phyloP scores from a whole-genome alignment of 2,329 filamentous ascomycete genomes.

The Aspergillus melleus region DNA sequence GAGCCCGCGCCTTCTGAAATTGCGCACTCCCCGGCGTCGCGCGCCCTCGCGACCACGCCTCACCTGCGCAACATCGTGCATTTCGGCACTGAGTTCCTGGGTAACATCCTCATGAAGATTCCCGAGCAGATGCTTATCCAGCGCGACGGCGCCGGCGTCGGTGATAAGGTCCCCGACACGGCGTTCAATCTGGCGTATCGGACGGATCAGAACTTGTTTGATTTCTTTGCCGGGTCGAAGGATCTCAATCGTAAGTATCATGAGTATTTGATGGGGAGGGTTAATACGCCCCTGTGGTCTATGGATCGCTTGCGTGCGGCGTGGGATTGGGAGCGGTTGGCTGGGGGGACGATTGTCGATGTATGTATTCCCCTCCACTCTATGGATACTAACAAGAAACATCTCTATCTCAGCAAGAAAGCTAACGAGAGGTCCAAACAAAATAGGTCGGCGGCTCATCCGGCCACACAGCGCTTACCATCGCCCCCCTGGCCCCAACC shows the following conservation, averaged over 20 bases:
- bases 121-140: not conserved
- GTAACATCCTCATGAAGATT: constrained; percentile 53
- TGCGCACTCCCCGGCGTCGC: constrained; percentile 57
- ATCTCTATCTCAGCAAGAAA: no score
- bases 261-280: not conserved
- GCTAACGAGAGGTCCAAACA: no score
- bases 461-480: constrained; percentile 55
- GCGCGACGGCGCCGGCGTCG: not conserved
- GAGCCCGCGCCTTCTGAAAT: constrained; percentile 54
- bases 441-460: constrained; percentile 53
- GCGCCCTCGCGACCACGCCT: constrained; percentile 37
- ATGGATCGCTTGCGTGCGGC: constrained; percentile 45
- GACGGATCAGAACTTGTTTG: not conserved
- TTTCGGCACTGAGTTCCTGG: not conserved
- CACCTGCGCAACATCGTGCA: constrained; percentile 31
- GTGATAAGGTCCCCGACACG: not conserved
- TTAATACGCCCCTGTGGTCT: constrained; percentile 47
- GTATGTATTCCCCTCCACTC: not conserved
- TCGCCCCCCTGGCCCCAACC: constrained; percentile 53
- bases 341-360: constrained; percentile 56
- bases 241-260: not conserved
- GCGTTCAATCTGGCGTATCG: not conserved
- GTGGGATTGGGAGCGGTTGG: constrained; percentile 54
- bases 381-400: no score
- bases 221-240: not conserved